Evolutionary conservation across 2,329 filamentous ascomycete species (phyloP).

Genomic region (Trichoderma aggressivum): DNA sequence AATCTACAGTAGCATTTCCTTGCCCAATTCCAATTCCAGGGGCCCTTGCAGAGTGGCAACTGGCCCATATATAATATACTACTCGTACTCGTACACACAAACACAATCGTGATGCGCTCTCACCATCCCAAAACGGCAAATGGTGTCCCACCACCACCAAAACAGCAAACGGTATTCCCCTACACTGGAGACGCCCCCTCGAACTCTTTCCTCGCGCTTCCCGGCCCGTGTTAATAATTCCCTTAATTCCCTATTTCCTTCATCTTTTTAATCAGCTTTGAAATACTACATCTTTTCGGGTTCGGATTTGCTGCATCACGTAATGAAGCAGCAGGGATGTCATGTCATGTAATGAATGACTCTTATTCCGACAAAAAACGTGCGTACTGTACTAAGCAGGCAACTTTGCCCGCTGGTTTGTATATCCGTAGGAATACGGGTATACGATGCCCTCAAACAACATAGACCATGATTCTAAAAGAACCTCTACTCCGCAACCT

Average conservation of each 20-base stretch:
- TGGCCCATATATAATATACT: neutral
- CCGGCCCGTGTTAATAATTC: neutral
- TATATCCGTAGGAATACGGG: neutral
- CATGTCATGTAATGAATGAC: neutral
- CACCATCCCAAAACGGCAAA: neutral
- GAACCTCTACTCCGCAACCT: neutral
- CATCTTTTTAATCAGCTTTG: neutral
- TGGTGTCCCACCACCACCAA: neutral
- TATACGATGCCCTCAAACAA: neutral
- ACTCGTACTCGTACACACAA: neutral
- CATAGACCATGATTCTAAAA: neutral
- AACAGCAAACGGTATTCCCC: neutral
- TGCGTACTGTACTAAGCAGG: neutral
- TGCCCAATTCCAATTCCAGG: neutral
- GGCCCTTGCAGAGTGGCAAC: neutral
- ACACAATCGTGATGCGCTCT: neutral
- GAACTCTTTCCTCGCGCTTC: neutral
- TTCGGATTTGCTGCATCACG: neutral
- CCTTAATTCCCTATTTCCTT: neutral
- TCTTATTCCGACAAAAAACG: neutral
- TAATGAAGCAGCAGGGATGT: neutral
- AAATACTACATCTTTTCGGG: neutral
- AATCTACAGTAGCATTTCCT: neutral
- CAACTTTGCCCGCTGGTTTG: neutral
- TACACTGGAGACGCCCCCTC: neutral